Percentiles rank a stretch among this genome's conserved stretches.
Conservation (phyloP, 371 early-diverging fungal species). For the Syncephalastrum contaminatum region DNA sequence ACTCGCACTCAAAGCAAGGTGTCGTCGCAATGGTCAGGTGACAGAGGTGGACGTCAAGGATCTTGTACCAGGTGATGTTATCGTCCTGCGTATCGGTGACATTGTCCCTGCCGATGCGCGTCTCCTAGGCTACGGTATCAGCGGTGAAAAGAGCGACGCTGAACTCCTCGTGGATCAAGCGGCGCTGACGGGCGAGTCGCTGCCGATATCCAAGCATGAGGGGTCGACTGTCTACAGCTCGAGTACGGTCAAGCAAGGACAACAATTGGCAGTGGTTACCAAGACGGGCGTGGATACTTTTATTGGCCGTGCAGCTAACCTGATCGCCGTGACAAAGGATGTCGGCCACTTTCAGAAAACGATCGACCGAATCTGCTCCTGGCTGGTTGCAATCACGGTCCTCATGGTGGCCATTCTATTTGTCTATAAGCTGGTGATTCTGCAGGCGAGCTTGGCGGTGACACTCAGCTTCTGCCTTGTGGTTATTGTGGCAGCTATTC, state of each 20-base stretch:
- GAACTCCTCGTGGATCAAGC: constrained; percentile 91
- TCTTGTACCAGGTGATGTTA: constrained; percentile 86
- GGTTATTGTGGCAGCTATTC: constrained; percentile 91
- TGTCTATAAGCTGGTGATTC: constrained; percentile 57
- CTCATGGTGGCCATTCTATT: constrained; percentile 80
- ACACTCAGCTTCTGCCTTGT: constrained; percentile 54
- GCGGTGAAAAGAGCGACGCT: constrained; percentile 72
- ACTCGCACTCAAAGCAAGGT: constrained; percentile 78
- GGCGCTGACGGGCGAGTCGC: constrained; percentile 91
- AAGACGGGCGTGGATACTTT: constrained; percentile 89
- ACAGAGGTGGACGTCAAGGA: constrained; percentile 74
- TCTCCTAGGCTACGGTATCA: constrained; percentile 79
- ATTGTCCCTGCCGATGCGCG: constrained; percentile 92
- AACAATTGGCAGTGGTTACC: constrained; percentile 81
- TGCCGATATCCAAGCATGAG: constrained; percentile 78
- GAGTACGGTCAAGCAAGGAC: constrained; percentile 83
- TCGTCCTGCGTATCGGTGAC: constrained; percentile 88
- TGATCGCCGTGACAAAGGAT: constrained; percentile 83
- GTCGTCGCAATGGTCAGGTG: constrained; percentile 76
- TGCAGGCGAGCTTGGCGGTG: not conserved
- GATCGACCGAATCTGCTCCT: constrained; percentile 81
- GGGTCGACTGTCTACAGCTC: constrained; percentile 82
- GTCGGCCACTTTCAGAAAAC: constrained; percentile 88
- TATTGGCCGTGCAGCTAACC: constrained; percentile 89
- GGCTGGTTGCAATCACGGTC: constrained; percentile 71